These are phyloP conservation scores for Spinacia oleracea DNA, from an alignment of 179 eudicot genomes.

Conservation along the genomic window DNA sequence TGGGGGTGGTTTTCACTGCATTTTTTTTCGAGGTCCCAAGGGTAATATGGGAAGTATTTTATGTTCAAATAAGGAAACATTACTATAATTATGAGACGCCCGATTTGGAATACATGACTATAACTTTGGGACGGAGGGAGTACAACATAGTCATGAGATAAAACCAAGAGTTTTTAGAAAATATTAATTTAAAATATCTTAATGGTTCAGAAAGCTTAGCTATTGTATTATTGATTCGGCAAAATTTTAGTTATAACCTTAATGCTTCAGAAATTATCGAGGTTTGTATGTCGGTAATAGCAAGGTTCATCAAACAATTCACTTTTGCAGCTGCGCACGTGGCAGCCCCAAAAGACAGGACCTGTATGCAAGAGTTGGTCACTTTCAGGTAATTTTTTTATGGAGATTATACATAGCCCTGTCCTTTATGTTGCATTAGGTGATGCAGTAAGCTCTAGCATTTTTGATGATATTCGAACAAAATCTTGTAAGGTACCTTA, in stretches of 20 bases:
- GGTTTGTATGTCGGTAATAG: no score
- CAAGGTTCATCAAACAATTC: background rate
- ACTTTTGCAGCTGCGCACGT: slow-evolving; percentile 78
- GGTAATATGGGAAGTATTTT: no score
- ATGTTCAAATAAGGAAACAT: no score
- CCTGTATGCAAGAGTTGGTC: slow-evolving; percentile 69
- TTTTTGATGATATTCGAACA: background rate
- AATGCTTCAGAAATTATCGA: background rate
- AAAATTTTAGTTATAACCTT: no score
- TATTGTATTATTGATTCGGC: background rate
- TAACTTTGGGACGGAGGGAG: no score
- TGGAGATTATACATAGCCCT: background rate
- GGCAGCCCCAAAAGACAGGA: slow-evolving; percentile 95
- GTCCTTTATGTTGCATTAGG: background rate
- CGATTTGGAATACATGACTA: no score
- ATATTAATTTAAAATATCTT: background rate
- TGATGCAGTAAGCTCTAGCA: background rate
- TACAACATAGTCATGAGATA: no score
- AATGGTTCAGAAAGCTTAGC: background rate
- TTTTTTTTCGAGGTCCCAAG: no score
- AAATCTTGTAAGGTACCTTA: slow-evolving; percentile 66
- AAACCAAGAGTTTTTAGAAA: no score
- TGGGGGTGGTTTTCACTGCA: no score
- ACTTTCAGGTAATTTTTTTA: slow-evolving; percentile 63
- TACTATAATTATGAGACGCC: no score